A percentile compares a stretch with the other conserved stretches of the same genome.
Evolutionary conservation across 495 filamentous ascomycete genomes (phyloP).

Genomic region (Podospora australis): DNA sequence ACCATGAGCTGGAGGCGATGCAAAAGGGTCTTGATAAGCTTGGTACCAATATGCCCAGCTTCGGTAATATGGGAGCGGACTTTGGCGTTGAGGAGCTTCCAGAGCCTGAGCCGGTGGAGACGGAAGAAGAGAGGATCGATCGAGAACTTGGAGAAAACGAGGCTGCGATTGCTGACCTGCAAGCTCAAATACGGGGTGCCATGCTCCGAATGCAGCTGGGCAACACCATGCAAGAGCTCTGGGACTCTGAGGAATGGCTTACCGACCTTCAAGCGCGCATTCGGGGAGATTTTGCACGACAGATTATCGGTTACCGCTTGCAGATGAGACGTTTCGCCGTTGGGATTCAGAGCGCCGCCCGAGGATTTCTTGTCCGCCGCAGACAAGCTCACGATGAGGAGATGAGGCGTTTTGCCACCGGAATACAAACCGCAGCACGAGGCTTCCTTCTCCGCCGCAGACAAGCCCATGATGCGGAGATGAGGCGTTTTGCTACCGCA

Average conservation of each 20-base stretch:
- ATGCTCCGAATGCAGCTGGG: slow-evolving; percentile 71
- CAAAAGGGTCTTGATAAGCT: slow-evolving; percentile 95
- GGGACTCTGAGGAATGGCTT: slow-evolving; percentile 75
- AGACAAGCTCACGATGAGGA: slow-evolving; percentile 35
- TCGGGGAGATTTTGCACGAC: slow-evolving; percentile 61
- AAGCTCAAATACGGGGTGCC: slow-evolving; percentile 81
- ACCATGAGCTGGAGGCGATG: slow-evolving; percentile 92
- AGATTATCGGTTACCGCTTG: slow-evolving; percentile 70
- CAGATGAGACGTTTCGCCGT: slow-evolving; percentile 72
- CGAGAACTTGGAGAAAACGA: slow-evolving; percentile 77
- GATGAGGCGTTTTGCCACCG: background rate
- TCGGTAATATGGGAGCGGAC: slow-evolving; percentile 91
- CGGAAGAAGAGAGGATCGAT: slow-evolving; percentile 83
- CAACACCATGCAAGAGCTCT: slow-evolving; percentile 78
- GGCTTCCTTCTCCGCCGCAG: background rate
- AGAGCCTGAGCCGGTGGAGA: slow-evolving; percentile 69
- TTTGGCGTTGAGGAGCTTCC: slow-evolving; percentile 63
- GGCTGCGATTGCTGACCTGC: slow-evolving; percentile 64
- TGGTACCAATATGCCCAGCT: slow-evolving; percentile 93
- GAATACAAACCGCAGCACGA: background rate
- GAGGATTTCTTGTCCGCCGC: slow-evolving; percentile 72
- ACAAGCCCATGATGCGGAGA: too few relatives aligned
- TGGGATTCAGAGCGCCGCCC: slow-evolving; percentile 67
- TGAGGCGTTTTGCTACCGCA: background rate
- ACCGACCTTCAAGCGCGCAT: slow-evolving; percentile 77